A percentile compares a stretch with the other conserved stretches of the same genome.
These are phyloP conservation scores for Cystobasidium onofrii DNA, from an alignment of 768 basidiomycete genomes.

Conservation along the genomic window DNA sequence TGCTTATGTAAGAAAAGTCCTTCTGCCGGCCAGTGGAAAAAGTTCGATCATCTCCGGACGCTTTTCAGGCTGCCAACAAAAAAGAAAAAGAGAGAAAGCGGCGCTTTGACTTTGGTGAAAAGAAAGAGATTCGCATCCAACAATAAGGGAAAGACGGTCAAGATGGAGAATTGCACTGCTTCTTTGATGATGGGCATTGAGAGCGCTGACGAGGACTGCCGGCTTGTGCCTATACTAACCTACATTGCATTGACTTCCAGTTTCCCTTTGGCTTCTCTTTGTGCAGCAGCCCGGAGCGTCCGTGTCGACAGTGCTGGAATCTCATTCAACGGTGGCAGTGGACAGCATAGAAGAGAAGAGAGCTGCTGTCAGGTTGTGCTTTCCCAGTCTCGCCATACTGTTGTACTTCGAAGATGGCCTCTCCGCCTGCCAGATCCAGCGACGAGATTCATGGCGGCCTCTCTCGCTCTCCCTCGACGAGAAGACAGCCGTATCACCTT, in stretches of 20 bases:
- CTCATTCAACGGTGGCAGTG: constrained; percentile 1
- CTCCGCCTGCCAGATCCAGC: neutral
- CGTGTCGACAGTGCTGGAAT: neutral
- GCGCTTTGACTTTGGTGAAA: too few relatives aligned
- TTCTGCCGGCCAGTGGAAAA: too few relatives aligned
- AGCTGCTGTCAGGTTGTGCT: neutral
- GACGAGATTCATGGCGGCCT: neutral
- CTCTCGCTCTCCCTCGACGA: neutral
- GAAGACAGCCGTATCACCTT: constrained; percentile 18
- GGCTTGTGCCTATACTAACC: neutral
- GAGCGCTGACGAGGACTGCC: neutral
- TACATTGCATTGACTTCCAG: neutral
- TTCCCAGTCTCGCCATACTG: neutral
- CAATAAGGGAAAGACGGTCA: neutral
- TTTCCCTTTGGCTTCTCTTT: neutral
- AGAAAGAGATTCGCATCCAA: neutral
- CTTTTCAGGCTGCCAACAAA: neutral
- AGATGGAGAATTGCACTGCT: too few relatives aligned
- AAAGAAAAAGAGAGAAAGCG: too few relatives aligned
- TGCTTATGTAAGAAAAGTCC: too few relatives aligned
- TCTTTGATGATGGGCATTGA: neutral
- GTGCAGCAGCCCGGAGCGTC: neutral
- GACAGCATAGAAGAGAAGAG: neutral
- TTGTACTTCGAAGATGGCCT: neutral
- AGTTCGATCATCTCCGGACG: too few relatives aligned